Evolutionary conservation across 495 filamentous ascomycete genomes (phyloP).

Genomic region (Tuber borchii): DNA sequence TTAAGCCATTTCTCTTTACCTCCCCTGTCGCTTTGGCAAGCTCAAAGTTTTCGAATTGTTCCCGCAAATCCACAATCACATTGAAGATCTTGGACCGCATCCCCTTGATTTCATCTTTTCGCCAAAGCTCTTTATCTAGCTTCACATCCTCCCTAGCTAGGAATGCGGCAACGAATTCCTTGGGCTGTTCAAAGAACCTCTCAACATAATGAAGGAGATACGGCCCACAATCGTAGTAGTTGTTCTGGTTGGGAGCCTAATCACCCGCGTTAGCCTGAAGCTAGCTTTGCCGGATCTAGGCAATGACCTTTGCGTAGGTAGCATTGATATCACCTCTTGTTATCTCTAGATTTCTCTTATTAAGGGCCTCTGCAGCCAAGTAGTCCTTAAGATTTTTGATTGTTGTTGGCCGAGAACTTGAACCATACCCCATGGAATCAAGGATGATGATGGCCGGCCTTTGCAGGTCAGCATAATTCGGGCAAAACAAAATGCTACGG

Average conservation of each 20-base stretch:
- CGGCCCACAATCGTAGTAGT: constrained; percentile 82
- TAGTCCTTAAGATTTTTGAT: constrained; percentile 67
- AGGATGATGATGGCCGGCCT: constrained; percentile 75
- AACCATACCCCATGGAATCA: constrained; percentile 63
- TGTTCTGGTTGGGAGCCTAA: constrained; percentile 62
- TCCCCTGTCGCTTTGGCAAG: constrained; percentile 5
- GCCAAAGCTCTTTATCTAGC: constrained; percentile 33
- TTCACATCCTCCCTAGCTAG: constrained; percentile 26
- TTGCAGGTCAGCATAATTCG: constrained; percentile 16
- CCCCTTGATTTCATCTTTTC: constrained; percentile 28
- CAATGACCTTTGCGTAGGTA: constrained; percentile 35
- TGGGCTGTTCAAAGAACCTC: constrained; percentile 53
- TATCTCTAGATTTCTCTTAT: constrained; percentile 60
- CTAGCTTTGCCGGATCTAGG: neutral
- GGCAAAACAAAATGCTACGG: neutral
- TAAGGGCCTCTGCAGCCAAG: constrained; percentile 61
- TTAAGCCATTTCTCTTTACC: constrained; percentile 2
- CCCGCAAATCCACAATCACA: constrained; percentile 30
- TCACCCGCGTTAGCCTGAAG: constrained; percentile 16
- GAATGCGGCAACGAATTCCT: constrained; percentile 31
- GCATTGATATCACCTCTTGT: constrained; percentile 52
- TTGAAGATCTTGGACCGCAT: constrained; percentile 38
- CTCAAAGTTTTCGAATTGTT: constrained; percentile 27
- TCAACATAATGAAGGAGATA: constrained; percentile 77
- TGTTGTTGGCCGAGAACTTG: constrained; percentile 52